Base-by-base conservation (phyloP, 257 asterid species). In the Plantago major region DNA sequence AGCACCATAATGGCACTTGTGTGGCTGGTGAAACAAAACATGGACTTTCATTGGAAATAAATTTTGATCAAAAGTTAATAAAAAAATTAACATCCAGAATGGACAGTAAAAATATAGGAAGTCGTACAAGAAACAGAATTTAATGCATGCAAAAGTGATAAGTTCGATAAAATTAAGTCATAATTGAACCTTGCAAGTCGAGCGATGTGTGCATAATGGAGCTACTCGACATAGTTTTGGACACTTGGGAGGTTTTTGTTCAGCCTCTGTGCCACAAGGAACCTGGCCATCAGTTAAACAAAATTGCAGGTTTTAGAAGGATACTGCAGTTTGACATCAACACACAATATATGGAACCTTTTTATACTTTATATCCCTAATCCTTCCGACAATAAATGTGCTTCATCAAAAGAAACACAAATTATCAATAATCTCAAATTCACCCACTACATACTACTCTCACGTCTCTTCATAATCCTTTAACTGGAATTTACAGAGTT, bases 1-100 rank as follows among this genome's bases (percentile, higher is more conserved):
- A 69, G 89, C 80, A 75, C 96, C 98, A 76, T 88, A 91, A 65
- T 91, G 98, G 75, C 98, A 91, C 78, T 71, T 81, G 86, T 91
- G 98, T 70, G 96, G 83, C 98, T 91, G 88, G 72, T 73, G 60
- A 73, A 63, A 53, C 37, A 33, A 43, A 60, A 63, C 49, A 45
- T 18, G 51, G 67, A 60, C 62, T 38, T 60, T 49, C 53, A 59
- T 15, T 26, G 42, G 58, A 60, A 67, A 43, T 44, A 67, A 26
- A 26, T 42, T 54, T 11, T 43, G 10, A 65, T 38, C 17, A 48
- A 19, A 44, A 30, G 14, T 66, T 44, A 8, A 4, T 10, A 58
- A 48, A 57, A 30, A 55, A 19, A 49, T 58, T 9, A 33, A 33
- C 8, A 13, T 56, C 58, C 44, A 55, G 22, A 46, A 26, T 43